Evolutionary conservation across 2,329 filamentous ascomycete genomes (phyloP).

Genomic region (Aspergillus sp.): DNA sequence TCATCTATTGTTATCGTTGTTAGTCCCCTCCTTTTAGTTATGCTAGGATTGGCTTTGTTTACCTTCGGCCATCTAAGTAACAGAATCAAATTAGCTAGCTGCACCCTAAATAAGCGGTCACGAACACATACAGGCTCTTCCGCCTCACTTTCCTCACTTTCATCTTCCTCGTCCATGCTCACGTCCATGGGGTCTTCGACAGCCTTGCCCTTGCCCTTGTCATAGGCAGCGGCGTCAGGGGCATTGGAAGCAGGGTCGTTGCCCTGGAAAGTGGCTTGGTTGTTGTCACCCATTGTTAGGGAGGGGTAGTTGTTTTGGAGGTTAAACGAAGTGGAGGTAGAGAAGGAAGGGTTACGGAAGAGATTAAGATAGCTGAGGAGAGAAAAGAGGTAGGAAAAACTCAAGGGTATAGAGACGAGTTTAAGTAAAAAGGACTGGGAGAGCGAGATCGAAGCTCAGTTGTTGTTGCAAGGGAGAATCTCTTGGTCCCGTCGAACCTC

Average conservation of each 20-base stretch:
- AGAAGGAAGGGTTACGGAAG: constrained; percentile 11
- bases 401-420: not conserved
- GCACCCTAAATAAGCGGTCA: not conserved
- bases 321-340: constrained; percentile 15
- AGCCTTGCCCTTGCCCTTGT: constrained; percentile 86
- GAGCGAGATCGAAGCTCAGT: constrained; percentile 10
- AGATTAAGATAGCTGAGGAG: constrained; percentile 40
- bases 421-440: constrained; percentile 17
- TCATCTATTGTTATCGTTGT: constrained; percentile 36
- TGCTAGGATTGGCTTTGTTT: not conserved
- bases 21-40: not conserved
- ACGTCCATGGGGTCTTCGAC: constrained; percentile 58
- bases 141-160: constrained; percentile 64
- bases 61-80: constrained; percentile 4
- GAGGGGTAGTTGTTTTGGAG: constrained; percentile 3
- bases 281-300: constrained; percentile 38
- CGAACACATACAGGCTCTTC: constrained; percentile 38
- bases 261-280: constrained; percentile 25
- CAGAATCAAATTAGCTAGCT: constrained; percentile 18
- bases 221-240: constrained; percentile 45
- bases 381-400: constrained; percentile 36
- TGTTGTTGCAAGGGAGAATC: constrained; percentile 19
- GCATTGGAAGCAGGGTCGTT: constrained; percentile 42
- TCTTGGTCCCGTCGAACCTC: constrained; percentile 7
- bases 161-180: constrained; percentile 75